A percentile compares a stretch with the other conserved stretches of the same genome.
phyloP scores from a whole-genome alignment of 179 eudicot species.

The Silene vulgaris region DNA sequence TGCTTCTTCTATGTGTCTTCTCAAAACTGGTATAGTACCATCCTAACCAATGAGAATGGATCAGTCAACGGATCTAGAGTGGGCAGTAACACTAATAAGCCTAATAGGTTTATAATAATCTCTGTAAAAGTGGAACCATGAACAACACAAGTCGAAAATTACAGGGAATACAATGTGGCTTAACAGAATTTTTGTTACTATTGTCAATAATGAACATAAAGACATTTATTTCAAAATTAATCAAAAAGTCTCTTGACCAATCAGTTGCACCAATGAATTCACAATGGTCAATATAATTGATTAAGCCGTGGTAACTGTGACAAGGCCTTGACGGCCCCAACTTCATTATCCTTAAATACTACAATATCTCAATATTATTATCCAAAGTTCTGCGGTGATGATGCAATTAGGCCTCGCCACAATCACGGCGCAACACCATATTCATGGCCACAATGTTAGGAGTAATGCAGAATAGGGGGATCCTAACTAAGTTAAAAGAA shows the following conservation, averaged over 20 bases:
- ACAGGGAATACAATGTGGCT: neutral
- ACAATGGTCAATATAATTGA: neutral
- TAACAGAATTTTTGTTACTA: neutral
- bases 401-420: neutral
- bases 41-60: conserved; percentile 39
- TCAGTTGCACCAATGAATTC: neutral
- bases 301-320: neutral
- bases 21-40: conserved; percentile 74
- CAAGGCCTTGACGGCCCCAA: neutral
- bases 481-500: conserved; percentile 3
- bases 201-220: neutral
- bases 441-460: neutral
- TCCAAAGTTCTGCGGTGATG: neutral
- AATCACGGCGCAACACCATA: neutral
- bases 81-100: neutral
- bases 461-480: neutral
- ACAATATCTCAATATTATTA: too few relatives aligned
- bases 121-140: neutral
- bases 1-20: conserved; percentile 78
- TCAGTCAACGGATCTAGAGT: neutral
- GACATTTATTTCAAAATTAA: neutral
- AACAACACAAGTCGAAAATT: neutral
- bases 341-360: neutral
- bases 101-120: neutral
- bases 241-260: neutral